Conservation (phyloP, 2,329 filamentous ascomycete genomes). For the Clonostachys solani region DNA sequence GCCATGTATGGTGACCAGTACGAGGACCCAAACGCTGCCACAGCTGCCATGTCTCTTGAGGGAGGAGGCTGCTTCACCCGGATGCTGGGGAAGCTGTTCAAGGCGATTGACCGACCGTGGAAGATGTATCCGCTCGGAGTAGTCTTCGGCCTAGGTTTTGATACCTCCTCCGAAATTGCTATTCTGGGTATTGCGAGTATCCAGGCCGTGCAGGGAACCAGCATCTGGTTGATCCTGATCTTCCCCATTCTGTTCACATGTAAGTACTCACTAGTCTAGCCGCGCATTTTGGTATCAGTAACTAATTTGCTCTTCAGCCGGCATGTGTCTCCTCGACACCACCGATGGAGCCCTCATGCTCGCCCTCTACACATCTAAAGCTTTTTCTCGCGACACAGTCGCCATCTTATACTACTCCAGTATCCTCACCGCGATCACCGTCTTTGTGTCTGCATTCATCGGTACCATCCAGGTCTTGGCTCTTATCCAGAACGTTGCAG, state of each 20-base stretch:
- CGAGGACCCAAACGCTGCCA: constrained; percentile 1
- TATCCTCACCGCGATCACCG: constrained; percentile 78
- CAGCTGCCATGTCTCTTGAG: constrained; percentile 55
- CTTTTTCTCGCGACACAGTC: constrained; percentile 76
- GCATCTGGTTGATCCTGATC: constrained; percentile 89
- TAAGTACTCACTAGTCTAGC: constrained; percentile 24
- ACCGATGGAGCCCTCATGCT: constrained; percentile 94
- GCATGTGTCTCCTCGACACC: constrained; percentile 94
- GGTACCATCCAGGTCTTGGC: constrained; percentile 81
- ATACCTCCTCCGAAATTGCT: constrained; percentile 92
- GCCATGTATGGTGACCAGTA: constrained; percentile 11
- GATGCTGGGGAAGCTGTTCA: constrained; percentile 72
- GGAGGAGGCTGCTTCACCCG: constrained; percentile 72
- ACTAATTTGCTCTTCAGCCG: constrained; percentile 44
- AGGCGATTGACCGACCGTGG: constrained; percentile 72
- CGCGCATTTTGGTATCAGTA: neutral
- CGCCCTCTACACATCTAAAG: constrained; percentile 79
- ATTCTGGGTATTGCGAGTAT: constrained; percentile 86
- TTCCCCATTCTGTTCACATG: constrained; percentile 87
- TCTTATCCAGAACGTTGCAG: constrained; percentile 70
- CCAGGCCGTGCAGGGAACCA: constrained; percentile 79
- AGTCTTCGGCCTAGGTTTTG: constrained; percentile 88
- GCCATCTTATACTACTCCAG: constrained; percentile 93
- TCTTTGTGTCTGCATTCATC: constrained; percentile 80
- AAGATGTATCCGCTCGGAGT: constrained; percentile 94